Conservation (phyloP, 495 filamentous ascomycete species). For the Talaromyces liani region DNA sequence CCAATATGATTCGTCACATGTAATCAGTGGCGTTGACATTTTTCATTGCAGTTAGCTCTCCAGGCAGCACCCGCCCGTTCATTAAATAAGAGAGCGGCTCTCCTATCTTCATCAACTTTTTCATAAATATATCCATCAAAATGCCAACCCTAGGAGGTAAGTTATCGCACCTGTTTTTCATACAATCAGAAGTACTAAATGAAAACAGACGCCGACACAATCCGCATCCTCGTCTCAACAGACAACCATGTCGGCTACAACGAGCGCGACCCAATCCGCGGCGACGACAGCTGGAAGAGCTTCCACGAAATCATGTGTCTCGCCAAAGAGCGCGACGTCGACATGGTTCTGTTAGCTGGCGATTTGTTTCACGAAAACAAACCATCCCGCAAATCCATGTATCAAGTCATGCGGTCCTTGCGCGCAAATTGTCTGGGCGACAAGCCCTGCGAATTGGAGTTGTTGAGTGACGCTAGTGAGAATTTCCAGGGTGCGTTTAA, state of each 20-base stretch:
- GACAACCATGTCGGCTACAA: constrained; percentile 97
- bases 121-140: constrained; percentile 1
- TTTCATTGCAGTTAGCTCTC: background rate
- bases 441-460: constrained; percentile 91
- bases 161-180: too few species aligned
- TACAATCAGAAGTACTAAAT: background rate
- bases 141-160: constrained; percentile 8
- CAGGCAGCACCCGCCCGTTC: constrained; percentile 3
- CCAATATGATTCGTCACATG: background rate
- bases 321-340: constrained; percentile 79
- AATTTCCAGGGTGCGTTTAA: constrained; percentile 79
- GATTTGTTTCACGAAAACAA: constrained; percentile 99
- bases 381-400: constrained; percentile 92
- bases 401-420: constrained; percentile 90
- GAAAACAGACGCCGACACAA: constrained; percentile 67
- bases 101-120: background rate
- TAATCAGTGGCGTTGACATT: background rate
- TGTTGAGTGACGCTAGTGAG: constrained; percentile 86
- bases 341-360: constrained; percentile 92
- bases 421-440: constrained; percentile 90
- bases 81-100: too few species aligned
- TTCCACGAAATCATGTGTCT: constrained; percentile 95
- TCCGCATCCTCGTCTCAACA: constrained; percentile 88
- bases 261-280: constrained; percentile 85
- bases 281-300: constrained; percentile 93